phyloP scores from a whole-genome alignment of 352 stramenopile genomes.

The Hyaloperonospora arabidopsidis region DNA sequence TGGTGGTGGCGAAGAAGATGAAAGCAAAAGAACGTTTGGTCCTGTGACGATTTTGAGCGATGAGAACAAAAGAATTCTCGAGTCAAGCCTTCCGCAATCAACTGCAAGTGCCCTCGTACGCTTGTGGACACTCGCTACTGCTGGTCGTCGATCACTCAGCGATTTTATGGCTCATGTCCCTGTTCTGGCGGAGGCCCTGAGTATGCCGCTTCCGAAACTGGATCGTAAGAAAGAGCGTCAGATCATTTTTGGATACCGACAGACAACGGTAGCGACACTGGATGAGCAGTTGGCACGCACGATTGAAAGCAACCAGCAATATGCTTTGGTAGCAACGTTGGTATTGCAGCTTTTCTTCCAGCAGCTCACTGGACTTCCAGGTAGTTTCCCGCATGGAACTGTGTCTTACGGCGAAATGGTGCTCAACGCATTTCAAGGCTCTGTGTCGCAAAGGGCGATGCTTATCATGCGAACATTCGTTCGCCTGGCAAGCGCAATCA shows the following conservation, averaged over 20 bases:
- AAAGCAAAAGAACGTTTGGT: not conserved
- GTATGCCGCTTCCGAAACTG: slow-evolving; percentile 68
- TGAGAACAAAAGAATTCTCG: slow-evolving; percentile 56
- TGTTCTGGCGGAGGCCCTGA: slow-evolving; percentile 49
- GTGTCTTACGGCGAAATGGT: slow-evolving; percentile 33
- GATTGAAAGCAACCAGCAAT: slow-evolving; percentile 18
- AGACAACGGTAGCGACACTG: slow-evolving; percentile 37
- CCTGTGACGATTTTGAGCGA: slow-evolving; percentile 39
- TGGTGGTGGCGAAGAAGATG: slow-evolving; percentile 6
- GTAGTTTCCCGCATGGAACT: slow-evolving; percentile 35
- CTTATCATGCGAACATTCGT: slow-evolving; percentile 27
- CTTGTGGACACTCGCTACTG: slow-evolving; percentile 61
- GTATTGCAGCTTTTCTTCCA: slow-evolving; percentile 66
- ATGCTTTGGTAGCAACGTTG: slow-evolving; percentile 19
- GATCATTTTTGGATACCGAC: slow-evolving; percentile 55
- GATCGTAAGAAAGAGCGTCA: slow-evolving; percentile 82
- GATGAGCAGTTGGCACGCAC: slow-evolving; percentile 19
- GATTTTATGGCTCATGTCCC: slow-evolving; percentile 60
- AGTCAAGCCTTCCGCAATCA: slow-evolving; percentile 42
- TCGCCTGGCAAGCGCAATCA: slow-evolving; percentile 10
- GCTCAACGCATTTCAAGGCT: slow-evolving; percentile 34
- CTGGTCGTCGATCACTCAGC: slow-evolving; percentile 43
- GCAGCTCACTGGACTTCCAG: slow-evolving; percentile 45
- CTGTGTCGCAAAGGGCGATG: slow-evolving; percentile 30
- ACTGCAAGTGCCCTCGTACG: slow-evolving; percentile 47